Conservation (phyloP, 2,329 filamentous ascomycete species). For the Albophoma yamanashiensis region DNA sequence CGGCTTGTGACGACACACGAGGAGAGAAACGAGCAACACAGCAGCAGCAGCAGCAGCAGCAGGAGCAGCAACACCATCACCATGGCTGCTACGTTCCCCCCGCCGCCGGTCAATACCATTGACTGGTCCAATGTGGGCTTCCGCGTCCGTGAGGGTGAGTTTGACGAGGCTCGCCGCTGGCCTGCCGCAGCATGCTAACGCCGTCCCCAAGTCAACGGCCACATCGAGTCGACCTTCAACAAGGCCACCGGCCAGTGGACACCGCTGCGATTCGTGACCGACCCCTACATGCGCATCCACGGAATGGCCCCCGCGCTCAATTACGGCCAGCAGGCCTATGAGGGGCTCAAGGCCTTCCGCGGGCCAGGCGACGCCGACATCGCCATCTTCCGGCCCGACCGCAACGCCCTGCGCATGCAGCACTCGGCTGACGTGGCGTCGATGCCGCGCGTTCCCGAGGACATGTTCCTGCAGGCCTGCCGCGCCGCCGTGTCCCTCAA, state of each 20-base stretch:
- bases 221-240: slow-evolving; percentile 81
- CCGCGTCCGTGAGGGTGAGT: slow-evolving; percentile 73
- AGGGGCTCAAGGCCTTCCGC: slow-evolving; percentile 96
- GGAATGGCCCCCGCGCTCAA: slow-evolving; percentile 93
- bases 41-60: neutral
- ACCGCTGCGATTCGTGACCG: slow-evolving; percentile 64
- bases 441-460: slow-evolving; percentile 67
- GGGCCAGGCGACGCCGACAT: slow-evolving; percentile 57
- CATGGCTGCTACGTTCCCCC: slow-evolving; percentile 53
- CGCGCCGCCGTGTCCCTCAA: slow-evolving; percentile 78
- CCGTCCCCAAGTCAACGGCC: slow-evolving; percentile 63
- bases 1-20: neutral
- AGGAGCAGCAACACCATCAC: slow-evolving; percentile 10
- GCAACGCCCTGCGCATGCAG: slow-evolving; percentile 77
- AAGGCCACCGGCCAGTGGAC: slow-evolving; percentile 67
- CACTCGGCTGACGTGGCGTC: slow-evolving; percentile 76
- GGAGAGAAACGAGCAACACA: neutral
- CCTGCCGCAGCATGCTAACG: neutral
- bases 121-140: slow-evolving; percentile 95
- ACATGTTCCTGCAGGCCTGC: slow-evolving; percentile 66
- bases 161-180: neutral
- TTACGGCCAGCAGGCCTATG: slow-evolving; percentile 96
- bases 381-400: slow-evolving; percentile 76
- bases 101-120: slow-evolving; percentile 68
- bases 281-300: slow-evolving; percentile 80